A percentile compares a stretch with the other conserved stretches of the same genome.
Conservation (phyloP, 2,329 filamentous ascomycete genomes). For the Paraphoma chrysanthemicola region DNA sequence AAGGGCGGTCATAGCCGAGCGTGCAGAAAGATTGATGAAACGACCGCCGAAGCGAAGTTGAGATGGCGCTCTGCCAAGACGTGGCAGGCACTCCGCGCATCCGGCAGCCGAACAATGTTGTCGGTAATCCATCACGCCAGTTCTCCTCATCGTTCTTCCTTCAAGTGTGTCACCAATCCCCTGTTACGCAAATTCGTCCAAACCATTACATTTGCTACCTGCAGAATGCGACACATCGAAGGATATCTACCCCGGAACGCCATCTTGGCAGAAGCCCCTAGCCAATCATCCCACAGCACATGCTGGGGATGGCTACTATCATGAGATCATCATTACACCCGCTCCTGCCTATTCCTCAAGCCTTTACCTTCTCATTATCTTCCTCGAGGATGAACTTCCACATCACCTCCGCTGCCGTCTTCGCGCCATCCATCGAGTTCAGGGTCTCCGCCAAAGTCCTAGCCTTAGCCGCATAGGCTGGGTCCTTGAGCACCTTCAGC, state of each 20-base stretch:
- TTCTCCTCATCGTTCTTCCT: too few relatives aligned
- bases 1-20: neutral
- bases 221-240: neutral
- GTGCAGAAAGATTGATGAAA: neutral
- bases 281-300: neutral
- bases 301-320: neutral
- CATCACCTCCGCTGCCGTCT: constrained; percentile 38
- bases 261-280: neutral
- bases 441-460: constrained; percentile 30
- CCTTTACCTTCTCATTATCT: constrained; percentile 18
- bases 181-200: too few relatives aligned
- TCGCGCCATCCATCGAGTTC: constrained; percentile 39
- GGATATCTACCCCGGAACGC: neutral
- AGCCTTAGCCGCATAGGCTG: constrained; percentile 32
- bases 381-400: constrained; percentile 39
- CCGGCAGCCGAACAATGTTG: neutral
- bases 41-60: neutral
- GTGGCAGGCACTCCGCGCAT: neutral
- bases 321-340: neutral
- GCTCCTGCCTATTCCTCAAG: neutral
- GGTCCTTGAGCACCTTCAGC: constrained; percentile 30
- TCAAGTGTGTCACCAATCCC: too few relatives aligned
- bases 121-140: neutral
- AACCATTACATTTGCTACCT: neutral
- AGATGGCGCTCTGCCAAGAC: neutral